Evolutionary conservation across 495 filamentous ascomycete genomes (phyloP).

Genomic region (Talaromyces adpressus): DNA sequence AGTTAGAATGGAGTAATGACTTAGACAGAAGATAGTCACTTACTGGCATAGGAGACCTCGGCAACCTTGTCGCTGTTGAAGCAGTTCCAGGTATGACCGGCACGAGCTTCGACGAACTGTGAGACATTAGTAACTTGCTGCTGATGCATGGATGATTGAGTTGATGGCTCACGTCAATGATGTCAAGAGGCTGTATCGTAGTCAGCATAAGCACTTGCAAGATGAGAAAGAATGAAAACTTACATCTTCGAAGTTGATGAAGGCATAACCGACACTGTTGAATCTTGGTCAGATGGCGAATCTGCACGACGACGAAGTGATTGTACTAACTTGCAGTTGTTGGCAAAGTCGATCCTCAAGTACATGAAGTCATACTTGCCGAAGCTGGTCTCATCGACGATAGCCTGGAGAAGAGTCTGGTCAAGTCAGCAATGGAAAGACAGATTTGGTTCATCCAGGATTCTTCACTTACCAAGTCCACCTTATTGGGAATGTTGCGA

Average conservation of each 20-base stretch:
- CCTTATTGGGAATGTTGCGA: conserved; percentile 89
- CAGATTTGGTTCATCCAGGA: background rate
- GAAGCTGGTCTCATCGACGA: conserved; percentile 70
- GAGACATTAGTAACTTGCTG: conserved; percentile 20
- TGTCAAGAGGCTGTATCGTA: conserved; percentile 54
- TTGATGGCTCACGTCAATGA: conserved; percentile 54
- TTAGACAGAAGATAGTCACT: conserved; percentile 23
- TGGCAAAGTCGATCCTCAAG: conserved; percentile 84
- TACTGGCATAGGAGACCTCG: conserved; percentile 90
- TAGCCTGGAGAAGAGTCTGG: conserved; percentile 59
- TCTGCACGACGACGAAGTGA: background rate
- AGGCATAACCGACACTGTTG: conserved; percentile 88
- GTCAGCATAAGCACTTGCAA: conserved; percentile 14
- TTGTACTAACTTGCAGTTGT: conserved; percentile 74
- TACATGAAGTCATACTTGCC: conserved; percentile 94
- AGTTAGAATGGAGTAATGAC: conserved; percentile 7
- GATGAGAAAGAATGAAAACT: conserved; percentile 21
- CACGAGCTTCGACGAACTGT: conserved; percentile 69
- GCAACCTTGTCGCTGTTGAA: conserved; percentile 81
- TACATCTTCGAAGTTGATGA: conserved; percentile 89
- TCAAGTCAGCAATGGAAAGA: conserved; percentile 10
- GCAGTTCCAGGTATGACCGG: conserved; percentile 71
- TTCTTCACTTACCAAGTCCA: conserved; percentile 53
- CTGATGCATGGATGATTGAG: conserved; percentile 8
- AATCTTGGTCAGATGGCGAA: conserved; percentile 18